Percentiles rank a stretch among this genome's conserved stretches.
Evolutionary conservation across 2,329 filamentous ascomycete genomes (phyloP).

Genomic region (Aspergillus amoenus): DNA sequence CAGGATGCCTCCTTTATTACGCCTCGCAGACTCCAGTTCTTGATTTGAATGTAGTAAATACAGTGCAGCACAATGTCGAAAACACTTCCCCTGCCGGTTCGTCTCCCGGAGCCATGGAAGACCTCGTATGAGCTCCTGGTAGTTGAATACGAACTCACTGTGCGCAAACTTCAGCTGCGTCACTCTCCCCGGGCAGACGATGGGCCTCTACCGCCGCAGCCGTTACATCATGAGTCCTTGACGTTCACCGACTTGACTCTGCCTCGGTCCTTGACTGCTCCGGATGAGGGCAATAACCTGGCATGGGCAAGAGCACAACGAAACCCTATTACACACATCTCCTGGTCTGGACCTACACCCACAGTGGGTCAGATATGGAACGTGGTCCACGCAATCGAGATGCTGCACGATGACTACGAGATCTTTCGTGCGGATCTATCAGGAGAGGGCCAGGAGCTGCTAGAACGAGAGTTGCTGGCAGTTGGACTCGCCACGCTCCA

Average conservation of each 20-base stretch:
- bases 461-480: slow-evolving; percentile 30
- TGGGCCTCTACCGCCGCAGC: slow-evolving; percentile 19
- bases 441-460: slow-evolving; percentile 25
- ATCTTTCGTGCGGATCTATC: slow-evolving; percentile 33
- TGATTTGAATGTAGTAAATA: accelerated
- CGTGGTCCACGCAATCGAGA: slow-evolving; percentile 37
- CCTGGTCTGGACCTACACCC: slow-evolving; percentile 29
- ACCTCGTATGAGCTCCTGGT: slow-evolving; percentile 18
- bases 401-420: slow-evolving; percentile 31
- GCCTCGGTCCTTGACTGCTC: slow-evolving; percentile 20
- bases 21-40: too few species aligned
- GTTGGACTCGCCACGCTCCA: slow-evolving; percentile 47
- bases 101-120: slow-evolving; percentile 21
- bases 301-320: slow-evolving; percentile 35
- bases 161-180: slow-evolving; percentile 19
- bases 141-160: slow-evolving; percentile 5
- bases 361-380: slow-evolving; percentile 39
- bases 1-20: too few species aligned
- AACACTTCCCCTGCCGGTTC: slow-evolving; percentile 3
- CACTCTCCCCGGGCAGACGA: slow-evolving; percentile 21
- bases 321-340: slow-evolving; percentile 25
- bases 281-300: slow-evolving; percentile 34
- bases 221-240: slow-evolving; percentile 29
- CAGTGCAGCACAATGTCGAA: too few species aligned
- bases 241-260: slow-evolving; percentile 29